Percentiles rank a stretch among this genome's conserved stretches.
These are phyloP conservation scores for Didymella pomorum DNA, from an alignment of 2,329 filamentous ascomycete species.

Conservation along the genomic window DNA sequence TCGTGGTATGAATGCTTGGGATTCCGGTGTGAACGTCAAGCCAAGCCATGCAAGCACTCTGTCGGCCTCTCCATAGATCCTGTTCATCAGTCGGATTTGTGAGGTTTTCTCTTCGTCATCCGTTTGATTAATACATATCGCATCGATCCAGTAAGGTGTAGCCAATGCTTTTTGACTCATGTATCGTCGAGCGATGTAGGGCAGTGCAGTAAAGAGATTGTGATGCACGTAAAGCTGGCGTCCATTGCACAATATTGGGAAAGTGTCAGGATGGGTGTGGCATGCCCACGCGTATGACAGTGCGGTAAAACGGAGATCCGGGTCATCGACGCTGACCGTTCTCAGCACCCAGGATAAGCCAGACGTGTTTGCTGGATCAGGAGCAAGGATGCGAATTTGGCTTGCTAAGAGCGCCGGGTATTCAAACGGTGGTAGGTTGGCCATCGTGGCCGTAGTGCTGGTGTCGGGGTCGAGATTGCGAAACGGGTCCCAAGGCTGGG, in stretches of 20 bases:
- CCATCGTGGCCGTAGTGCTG: not conserved
- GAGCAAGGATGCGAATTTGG: conserved; percentile 5
- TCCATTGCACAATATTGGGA: conserved; percentile 5
- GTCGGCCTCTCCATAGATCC: conserved; percentile 18
- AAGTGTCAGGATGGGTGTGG: conserved; percentile 6
- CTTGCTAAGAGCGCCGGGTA: not conserved
- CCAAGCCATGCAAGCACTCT: conserved; percentile 20
- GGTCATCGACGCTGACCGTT: not conserved
- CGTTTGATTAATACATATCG: conserved; percentile 26
- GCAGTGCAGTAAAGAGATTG: conserved; percentile 6
- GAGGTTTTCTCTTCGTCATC: conserved; percentile 18
- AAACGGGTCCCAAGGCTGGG: not conserved
- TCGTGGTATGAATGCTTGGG: conserved; percentile 1
- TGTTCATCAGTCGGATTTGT: conserved; percentile 21
- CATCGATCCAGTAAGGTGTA: conserved; percentile 21
- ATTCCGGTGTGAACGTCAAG: not conserved
- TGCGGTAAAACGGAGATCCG: not conserved
- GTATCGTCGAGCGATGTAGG: conserved; percentile 3
- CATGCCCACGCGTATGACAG: conserved; percentile 9
- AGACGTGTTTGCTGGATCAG: not conserved
- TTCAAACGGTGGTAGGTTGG: not conserved
- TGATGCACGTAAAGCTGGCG: conserved; percentile 6
- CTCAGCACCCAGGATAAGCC: not conserved
- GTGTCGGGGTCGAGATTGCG: not conserved
- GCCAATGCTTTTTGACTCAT: not conserved